Conservation (phyloP, 768 basidiomycete species). For the Leccinum disarticulatum region DNA sequence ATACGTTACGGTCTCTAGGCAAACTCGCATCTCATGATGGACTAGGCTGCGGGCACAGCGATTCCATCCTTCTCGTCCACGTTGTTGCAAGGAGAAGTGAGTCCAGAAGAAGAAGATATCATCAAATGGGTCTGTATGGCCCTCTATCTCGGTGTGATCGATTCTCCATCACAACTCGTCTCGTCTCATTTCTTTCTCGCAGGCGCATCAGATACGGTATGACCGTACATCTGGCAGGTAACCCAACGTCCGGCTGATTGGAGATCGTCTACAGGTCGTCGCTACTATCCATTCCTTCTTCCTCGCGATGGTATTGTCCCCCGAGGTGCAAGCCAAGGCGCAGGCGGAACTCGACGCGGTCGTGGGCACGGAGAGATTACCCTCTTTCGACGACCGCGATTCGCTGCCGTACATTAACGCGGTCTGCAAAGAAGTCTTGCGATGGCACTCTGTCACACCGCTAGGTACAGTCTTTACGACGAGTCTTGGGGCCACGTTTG, state of each 20-base stretch:
- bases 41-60: constrained; percentile 19
- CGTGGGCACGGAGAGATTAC: constrained; percentile 22
- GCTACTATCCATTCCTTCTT: constrained; percentile 23
- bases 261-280: constrained; percentile 4
- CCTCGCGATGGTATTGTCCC: constrained; percentile 25
- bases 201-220: neutral
- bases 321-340: constrained; percentile 25
- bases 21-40: neutral
- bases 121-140: constrained; percentile 20
- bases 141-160: constrained; percentile 10
- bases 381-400: constrained; percentile 20
- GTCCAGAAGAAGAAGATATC: constrained; percentile 17
- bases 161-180: neutral
- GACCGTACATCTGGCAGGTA: neutral
- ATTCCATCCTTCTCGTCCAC: constrained; percentile 20
- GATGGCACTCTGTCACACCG: constrained; percentile 23
- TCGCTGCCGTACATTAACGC: constrained; percentile 29
- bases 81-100: constrained; percentile 12
- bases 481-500: neutral
- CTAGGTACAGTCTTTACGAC: constrained; percentile 20
- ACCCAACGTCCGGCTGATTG: neutral
- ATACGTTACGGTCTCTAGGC: neutral
- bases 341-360: constrained; percentile 27
- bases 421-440: constrained; percentile 24
- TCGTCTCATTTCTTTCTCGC: neutral